Evolutionary conservation across 495 filamentous ascomycete genomes (phyloP), one percentile per base, ranked within the genome.

Genomic region (Pyronema omphalodes): DNA sequence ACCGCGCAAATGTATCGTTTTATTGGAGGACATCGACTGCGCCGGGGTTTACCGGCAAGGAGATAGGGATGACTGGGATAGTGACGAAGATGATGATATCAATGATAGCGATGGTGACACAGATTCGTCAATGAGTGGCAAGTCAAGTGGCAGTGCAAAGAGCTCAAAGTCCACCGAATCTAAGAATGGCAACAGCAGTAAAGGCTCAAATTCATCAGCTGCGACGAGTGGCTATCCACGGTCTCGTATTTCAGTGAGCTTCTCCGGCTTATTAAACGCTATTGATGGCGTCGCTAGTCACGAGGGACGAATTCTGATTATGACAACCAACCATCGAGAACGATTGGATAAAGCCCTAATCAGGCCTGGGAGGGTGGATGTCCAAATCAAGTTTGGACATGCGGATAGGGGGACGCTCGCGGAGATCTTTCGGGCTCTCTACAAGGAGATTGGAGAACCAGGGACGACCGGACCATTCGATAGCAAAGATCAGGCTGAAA

Each of bases 261-360:
- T 91, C 9, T 88, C 83, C 2, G 83, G 77, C 0, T 68, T 91
- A 9, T 70, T 91, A 39, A 91, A 88, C 58, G 83, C 83, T 35
- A 74, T 91, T 34, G 85, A 88, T 58, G 84, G 85, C 12, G 81
- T 87, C n/a, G 80, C 81, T 7, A 78, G 77, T 0, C 77, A 78
- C 51, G 83, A 88, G 64, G 85, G 84, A 9, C 75, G 83, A 5
- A 76, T 88, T 14, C 73, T 88, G 7, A 81, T 91, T 57, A 88
- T 91, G 83, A 88, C 84, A 2, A 87, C 85, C 44, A 91, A 91
- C 60, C 81, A 86, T 60, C 60, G 78, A 0, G 81, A 88, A 36
- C 81, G 81, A 56, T 72, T 91, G 0, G 85, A 91, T 58, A 71
- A 77, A 37, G 84, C 85, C 0, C 72, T 91, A 3, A 80, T 86